These are phyloP conservation scores for Fraxinus sp. DNA, from an alignment of 305 asterid genomes.

Conservation along the genomic window DNA sequence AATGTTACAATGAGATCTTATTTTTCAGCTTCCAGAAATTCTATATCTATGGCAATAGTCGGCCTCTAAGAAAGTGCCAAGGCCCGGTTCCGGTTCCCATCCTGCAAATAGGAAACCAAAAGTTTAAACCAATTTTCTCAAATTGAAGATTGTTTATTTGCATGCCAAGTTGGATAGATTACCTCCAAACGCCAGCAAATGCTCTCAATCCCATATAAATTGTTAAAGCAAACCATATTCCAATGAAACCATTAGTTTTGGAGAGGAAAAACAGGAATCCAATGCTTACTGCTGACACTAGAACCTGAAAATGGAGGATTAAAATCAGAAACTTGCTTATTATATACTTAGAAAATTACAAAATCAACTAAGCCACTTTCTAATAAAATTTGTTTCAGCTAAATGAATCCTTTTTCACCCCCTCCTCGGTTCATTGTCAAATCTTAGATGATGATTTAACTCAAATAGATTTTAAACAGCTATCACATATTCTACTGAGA, in stretches of 20 bases:
- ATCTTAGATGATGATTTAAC: slow-evolving; percentile 3
- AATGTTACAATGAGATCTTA: not conserved
- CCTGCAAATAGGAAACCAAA: slow-evolving; percentile 22
- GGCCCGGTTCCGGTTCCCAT: slow-evolving; percentile 47
- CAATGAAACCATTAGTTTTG: slow-evolving; percentile 48
- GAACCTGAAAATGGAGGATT: slow-evolving; percentile 38
- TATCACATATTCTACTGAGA: not conserved
- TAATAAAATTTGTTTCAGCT: not conserved
- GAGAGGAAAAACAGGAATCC: slow-evolving; percentile 50
- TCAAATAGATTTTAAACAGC: not conserved
- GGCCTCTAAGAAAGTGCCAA: slow-evolving; percentile 28
- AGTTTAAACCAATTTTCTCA: not conserved
- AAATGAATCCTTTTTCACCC: not conserved
- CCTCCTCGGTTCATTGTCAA: not conserved
- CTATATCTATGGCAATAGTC: not conserved
- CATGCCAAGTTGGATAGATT: not conserved
- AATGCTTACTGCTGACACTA: slow-evolving; percentile 67
- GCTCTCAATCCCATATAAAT: slow-evolving; percentile 70
- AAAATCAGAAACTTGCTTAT: not conserved
- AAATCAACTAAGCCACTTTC: not conserved
- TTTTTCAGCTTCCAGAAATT: not conserved
- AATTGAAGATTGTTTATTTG: not conserved
- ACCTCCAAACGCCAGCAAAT: slow-evolving; percentile 80
- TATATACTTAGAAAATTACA: not conserved
- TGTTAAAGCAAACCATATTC: slow-evolving; percentile 68